These are phyloP conservation scores for Candida pseudofarinosa DNA, from an alignment of 805 yeast species.

Conservation along the genomic window DNA sequence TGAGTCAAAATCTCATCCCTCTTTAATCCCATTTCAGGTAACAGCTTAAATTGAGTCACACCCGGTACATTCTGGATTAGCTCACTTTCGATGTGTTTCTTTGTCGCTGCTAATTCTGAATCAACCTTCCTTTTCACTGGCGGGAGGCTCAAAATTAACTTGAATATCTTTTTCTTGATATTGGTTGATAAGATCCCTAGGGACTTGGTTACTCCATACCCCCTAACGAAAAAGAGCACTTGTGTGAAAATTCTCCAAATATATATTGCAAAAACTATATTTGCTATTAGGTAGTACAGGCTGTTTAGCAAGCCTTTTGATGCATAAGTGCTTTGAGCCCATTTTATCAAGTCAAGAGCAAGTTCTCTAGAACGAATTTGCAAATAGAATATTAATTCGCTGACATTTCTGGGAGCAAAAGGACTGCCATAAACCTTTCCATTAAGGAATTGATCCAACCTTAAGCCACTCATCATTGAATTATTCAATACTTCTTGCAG, in stretches of 20 bases:
- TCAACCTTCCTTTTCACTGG: conserved; percentile 54
- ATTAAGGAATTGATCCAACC: conserved; percentile 1
- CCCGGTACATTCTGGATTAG: conserved; percentile 52
- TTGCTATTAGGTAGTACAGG: background rate
- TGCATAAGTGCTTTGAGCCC: background rate
- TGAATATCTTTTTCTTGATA: conserved; percentile 21
- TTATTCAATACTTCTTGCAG: background rate
- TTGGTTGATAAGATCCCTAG: conserved; percentile 11
- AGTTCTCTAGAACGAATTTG: background rate
- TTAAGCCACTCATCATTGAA: background rate
- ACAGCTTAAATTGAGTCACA: conserved; percentile 38
- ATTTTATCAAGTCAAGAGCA: background rate
- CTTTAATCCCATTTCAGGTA: conserved; percentile 62
- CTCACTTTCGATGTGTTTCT: conserved; percentile 48
- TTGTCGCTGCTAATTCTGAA: conserved; percentile 49
- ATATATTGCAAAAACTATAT: background rate
- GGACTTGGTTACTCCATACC: conserved; percentile 40
- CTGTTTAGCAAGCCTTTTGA: background rate
- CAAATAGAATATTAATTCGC: conserved; percentile 4
- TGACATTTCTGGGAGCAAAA: conserved; percentile 16
- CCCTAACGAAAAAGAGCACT: conserved; percentile 15
- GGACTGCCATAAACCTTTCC: conserved; percentile 20
- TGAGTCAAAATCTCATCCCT: conserved; percentile 44
- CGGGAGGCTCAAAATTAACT: conserved; percentile 44
- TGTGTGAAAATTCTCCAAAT: conserved; percentile 1